Evolutionary conservation across 2,329 filamentous ascomycete genomes (phyloP).

Genomic region (Aplosporella prunicola): DNA sequence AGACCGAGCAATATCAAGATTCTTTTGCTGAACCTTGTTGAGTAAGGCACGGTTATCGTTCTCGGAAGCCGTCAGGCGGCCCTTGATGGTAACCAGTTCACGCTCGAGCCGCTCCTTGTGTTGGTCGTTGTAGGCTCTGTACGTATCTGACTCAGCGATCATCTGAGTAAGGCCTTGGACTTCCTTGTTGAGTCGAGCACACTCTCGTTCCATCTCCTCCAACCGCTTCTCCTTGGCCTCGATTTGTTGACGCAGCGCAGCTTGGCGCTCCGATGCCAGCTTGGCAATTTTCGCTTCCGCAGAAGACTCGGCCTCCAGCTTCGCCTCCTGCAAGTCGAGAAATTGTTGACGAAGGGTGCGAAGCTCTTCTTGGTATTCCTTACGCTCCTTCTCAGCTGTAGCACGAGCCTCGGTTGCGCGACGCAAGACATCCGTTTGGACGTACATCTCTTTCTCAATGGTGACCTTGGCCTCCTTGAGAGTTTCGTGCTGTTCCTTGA

Average conservation of each 20-base stretch:
- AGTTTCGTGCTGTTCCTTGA: conserved; percentile 76
- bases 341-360: conserved; percentile 75
- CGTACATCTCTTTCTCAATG: conserved; percentile 95
- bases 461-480: conserved; percentile 93
- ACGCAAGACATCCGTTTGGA: conserved; percentile 83
- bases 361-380: conserved; percentile 80
- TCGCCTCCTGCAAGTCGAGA: conserved; percentile 74
- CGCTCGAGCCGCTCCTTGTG: conserved; percentile 88
- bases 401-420: conserved; percentile 73
- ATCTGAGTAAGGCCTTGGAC: conserved; percentile 80
- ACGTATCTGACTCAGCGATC: conserved; percentile 81
- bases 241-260: conserved; percentile 67
- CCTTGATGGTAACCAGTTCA: conserved; percentile 84
- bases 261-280: conserved; percentile 70
- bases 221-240: conserved; percentile 68
- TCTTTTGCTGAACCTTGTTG: conserved; percentile 96
- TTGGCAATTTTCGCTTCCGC: conserved; percentile 72
- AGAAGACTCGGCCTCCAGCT: conserved; percentile 68
- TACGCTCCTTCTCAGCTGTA: conserved; percentile 75
- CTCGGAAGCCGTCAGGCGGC: conserved; percentile 80
- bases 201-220: conserved; percentile 71
- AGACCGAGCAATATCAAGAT: conserved; percentile 86
- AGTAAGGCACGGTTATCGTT: conserved; percentile 93
- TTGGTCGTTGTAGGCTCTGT: conserved; percentile 82
- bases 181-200: conserved; percentile 63